These are phyloP conservation scores for Saturnispora dispora DNA, from an alignment of 805 yeast species.

Conservation along the genomic window DNA sequence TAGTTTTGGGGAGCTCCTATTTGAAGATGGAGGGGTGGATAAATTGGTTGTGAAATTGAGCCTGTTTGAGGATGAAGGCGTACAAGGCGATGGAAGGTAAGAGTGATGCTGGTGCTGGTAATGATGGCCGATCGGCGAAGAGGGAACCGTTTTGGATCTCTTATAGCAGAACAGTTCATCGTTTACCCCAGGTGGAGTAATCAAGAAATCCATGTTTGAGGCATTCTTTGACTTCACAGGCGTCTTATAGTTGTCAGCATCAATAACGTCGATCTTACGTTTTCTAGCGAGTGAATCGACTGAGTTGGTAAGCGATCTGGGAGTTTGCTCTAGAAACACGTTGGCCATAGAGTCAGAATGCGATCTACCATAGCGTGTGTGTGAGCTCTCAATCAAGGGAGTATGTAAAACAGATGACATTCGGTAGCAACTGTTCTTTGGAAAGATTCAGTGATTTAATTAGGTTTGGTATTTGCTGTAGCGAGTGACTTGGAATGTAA, in stretches of 20 bases:
- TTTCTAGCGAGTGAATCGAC: conserved; percentile 1
- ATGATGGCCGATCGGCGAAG: conserved; percentile 23
- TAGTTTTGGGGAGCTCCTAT: conserved; percentile 15
- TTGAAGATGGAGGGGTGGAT: conserved; percentile 5
- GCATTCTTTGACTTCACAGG: conserved; percentile 4
- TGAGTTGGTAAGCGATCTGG: conserved; percentile 8
- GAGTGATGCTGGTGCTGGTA: conserved; percentile 20
- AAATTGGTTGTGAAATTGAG: not conserved
- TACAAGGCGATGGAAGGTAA: conserved; percentile 15
- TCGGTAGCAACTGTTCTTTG: not conserved
- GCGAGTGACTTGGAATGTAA: not conserved
- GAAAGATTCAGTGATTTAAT: not conserved
- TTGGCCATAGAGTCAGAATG: conserved; percentile 26
- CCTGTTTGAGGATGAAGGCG: conserved; percentile 13
- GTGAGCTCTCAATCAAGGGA: not conserved
- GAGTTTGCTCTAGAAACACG: conserved; percentile 20
- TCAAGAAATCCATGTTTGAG: not conserved
- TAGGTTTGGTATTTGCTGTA: not conserved
- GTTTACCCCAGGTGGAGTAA: conserved; percentile 11
- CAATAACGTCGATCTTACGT: conserved; percentile 7
- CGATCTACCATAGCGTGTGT: conserved; percentile 23
- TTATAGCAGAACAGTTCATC: conserved; percentile 10
- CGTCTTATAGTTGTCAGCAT: not conserved
- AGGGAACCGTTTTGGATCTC: conserved; percentile 25
- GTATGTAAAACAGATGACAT: not conserved